Evolutionary conservation across 495 filamentous ascomycete genomes (phyloP), one percentile per base, ranked within the genome.

Genomic region (Penicillium flavigenum): DNA sequence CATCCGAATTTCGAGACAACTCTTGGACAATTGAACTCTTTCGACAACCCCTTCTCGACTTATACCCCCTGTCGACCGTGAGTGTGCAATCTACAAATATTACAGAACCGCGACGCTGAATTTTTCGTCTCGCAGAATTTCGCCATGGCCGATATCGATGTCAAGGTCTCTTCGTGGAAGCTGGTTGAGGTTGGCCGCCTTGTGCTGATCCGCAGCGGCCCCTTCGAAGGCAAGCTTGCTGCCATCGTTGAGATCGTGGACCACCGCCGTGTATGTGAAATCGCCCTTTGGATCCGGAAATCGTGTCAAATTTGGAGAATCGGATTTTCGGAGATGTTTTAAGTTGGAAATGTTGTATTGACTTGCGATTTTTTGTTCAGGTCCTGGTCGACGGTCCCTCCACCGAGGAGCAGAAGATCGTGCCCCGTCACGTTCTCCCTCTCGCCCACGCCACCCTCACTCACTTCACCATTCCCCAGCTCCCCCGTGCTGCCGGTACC

Each of bases 221-320:
- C 86, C 62, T 90, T 85, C 82, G 81, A 75, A 61, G 92, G 92
- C 78, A 88, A 88, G 76, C 85, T 98, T 61, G 95, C 91, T 61
- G 80, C 84, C 70, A 94, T 99, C 74, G 91, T 97, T 77, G 92
- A 98, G 86, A 96, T 99, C 76, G 92, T 98, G 78, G 95, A 98
- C 80, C 94, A 99, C 89, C 96, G 96, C 85, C 90, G 94, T 77
- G 94, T 98, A 96, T 72, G 93, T 89, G 59, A 41, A 54, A 60
- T 44, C 32, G 52, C 31, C 59, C 51, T 46, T 47, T 39, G 36
- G 17, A 51, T 59, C 31, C 47, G 24, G 43, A 47, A 58, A 61
- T 58, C 20, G 41, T 50, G 54, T 54, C 24, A 20, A 29, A 11
- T 51, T 47, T 43, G 38, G 29, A 51, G 61, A 51, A 57, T 41